A percentile compares a stretch with the other conserved stretches of the same genome.
Evolutionary conservation across 495 filamentous ascomycete species (phyloP).

Genomic region (Penicillium paradoxum): DNA sequence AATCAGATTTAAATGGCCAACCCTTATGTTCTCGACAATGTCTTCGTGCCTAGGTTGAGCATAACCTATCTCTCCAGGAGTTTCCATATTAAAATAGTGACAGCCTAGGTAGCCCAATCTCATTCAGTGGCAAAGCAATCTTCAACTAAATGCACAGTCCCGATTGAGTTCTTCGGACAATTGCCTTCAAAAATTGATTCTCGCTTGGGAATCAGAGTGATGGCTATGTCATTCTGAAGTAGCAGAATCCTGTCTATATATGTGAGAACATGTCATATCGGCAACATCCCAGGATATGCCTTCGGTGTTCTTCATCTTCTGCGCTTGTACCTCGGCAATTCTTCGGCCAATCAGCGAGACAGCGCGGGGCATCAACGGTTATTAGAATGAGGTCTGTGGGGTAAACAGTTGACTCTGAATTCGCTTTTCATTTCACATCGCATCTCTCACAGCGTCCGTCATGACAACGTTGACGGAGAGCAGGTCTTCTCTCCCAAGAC

Average conservation of each 20-base stretch:
- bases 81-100: not conserved
- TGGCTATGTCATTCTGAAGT: too few relatives aligned
- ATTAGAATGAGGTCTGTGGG: not conserved
- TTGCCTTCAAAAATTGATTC: not conserved
- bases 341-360: not conserved
- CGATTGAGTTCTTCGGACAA: not conserved
- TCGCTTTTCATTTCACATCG: not conserved
- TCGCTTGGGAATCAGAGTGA: too few relatives aligned
- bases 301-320: too few relatives aligned
- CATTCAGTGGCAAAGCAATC: not conserved
- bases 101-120: not conserved
- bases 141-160: not conserved
- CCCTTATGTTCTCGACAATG: not conserved
- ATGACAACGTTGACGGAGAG: not conserved
- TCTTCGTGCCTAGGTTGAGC: not conserved
- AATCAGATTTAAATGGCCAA: too few relatives aligned
- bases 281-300: too few relatives aligned
- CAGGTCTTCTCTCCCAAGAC: not conserved
- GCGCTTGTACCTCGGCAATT: not conserved
- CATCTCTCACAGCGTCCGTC: not conserved
- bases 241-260: too few relatives aligned
- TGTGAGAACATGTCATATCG: too few relatives aligned
- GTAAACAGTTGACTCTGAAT: not conserved
- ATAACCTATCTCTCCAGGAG: too few relatives aligned
- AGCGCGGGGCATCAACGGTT: not conserved